phyloP scores from a whole-genome alignment of 2,329 filamentous ascomycete species.

The Fusarium longipes region DNA sequence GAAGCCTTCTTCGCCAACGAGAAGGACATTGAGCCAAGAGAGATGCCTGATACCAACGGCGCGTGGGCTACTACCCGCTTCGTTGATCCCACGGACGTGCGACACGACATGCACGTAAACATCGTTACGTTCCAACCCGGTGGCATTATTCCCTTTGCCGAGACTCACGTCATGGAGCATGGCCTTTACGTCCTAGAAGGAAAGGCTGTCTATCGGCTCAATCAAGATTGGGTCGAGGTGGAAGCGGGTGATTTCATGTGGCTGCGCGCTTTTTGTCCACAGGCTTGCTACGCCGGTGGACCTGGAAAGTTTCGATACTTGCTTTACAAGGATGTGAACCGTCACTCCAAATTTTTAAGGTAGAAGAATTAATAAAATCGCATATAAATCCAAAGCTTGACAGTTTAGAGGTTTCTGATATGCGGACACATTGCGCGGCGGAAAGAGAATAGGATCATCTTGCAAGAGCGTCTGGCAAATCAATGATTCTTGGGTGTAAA shows the following conservation, averaged over 20 bases:
- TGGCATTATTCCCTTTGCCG: slow-evolving; percentile 24
- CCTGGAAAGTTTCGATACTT: slow-evolving; percentile 29
- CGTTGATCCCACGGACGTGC: slow-evolving; percentile 16
- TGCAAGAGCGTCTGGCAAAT: too few relatives aligned
- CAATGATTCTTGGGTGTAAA: too few relatives aligned
- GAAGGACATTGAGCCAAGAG: slow-evolving; percentile 14
- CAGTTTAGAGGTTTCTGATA: too few relatives aligned
- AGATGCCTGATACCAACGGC: slow-evolving; percentile 30
- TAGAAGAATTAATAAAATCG: neutral
- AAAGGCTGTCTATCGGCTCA: slow-evolving; percentile 26
- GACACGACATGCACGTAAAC: slow-evolving; percentile 33
- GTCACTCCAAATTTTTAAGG: slow-evolving; percentile 7
- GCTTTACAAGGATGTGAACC: slow-evolving; percentile 29
- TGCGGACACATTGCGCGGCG: too few relatives aligned
- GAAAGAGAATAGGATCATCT: too few relatives aligned
- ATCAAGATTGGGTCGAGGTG: slow-evolving; percentile 31
- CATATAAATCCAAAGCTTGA: neutral
- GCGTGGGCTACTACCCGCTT: slow-evolving; percentile 31
- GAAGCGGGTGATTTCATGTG: slow-evolving; percentile 31
- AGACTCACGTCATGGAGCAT: slow-evolving; percentile 33
- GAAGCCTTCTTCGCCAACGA: slow-evolving; percentile 29
- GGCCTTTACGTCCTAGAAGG: slow-evolving; percentile 29
- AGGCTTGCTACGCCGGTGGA: slow-evolving; percentile 29
- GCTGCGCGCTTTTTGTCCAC: slow-evolving; percentile 27
- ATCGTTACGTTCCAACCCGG: slow-evolving; percentile 30